Evolutionary conservation across 495 filamentous ascomycete species (phyloP).

Genomic region (Parachaetomium inaequale): DNA sequence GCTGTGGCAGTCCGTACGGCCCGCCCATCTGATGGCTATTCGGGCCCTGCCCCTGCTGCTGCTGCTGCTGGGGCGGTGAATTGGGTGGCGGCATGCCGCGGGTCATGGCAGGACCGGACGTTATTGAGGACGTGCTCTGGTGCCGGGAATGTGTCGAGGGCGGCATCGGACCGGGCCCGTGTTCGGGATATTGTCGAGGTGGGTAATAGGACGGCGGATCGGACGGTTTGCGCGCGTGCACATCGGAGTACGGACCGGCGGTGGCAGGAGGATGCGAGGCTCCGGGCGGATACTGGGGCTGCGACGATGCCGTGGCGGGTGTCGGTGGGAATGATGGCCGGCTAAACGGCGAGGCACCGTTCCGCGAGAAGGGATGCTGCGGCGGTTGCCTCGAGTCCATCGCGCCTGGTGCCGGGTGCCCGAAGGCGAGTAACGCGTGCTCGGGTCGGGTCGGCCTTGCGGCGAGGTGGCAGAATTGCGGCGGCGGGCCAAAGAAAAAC

Average conservation of each 20-base stretch:
- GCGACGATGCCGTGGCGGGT: conserved; percentile 25
- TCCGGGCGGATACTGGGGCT: conserved; percentile 30
- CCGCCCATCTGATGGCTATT: conserved; percentile 42
- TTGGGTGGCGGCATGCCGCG: conserved; percentile 51
- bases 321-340: conserved; percentile 34
- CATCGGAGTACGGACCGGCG: conserved; percentile 40
- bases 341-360: conserved; percentile 35
- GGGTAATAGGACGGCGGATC: conserved; percentile 44
- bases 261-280: conserved; percentile 26
- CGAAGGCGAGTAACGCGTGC: conserved; percentile 6
- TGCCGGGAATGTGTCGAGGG: conserved; percentile 49
- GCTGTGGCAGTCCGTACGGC: conserved; percentile 45
- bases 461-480: neutral
- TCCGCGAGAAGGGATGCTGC: conserved; percentile 41
- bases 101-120: conserved; percentile 41
- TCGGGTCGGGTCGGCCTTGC: neutral
- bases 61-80: conserved; percentile 47
- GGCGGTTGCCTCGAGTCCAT: conserved; percentile 45
- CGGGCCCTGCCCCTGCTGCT: conserved; percentile 35
- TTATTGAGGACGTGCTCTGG: conserved; percentile 51
- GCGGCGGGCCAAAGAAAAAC: neutral
- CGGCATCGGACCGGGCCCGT: conserved; percentile 42
- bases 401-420: conserved; percentile 10
- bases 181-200: conserved; percentile 47
- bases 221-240: conserved; percentile 49